Percentiles rank a stretch among this genome's conserved stretches.
These are phyloP conservation scores for Elongisporangium undulatum DNA, from an alignment of 352 stramenopile species.

Conservation along the genomic window DNA sequence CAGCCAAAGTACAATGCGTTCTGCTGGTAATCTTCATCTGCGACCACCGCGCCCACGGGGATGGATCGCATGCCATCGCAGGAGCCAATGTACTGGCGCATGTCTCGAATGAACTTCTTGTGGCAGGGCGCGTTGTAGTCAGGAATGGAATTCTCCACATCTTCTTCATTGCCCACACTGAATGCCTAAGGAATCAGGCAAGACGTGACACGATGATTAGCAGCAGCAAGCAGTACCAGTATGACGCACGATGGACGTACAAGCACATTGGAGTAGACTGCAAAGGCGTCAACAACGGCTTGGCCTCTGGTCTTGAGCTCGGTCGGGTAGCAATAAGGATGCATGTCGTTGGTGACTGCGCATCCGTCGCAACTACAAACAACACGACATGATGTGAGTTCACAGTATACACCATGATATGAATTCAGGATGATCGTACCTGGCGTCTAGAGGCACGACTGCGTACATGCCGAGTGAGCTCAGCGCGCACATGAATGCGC, in stretches of 20 bases:
- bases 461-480: conserved; percentile 71
- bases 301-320: conserved; percentile 64
- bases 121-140: conserved; percentile 75
- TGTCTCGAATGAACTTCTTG: conserved; percentile 89
- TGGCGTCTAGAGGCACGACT: conserved; percentile 51
- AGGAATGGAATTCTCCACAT: conserved; percentile 37
- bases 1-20: conserved; percentile 88
- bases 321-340: conserved; percentile 52
- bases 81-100: conserved; percentile 53
- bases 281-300: conserved; percentile 74
- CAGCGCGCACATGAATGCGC: conserved; percentile 85
- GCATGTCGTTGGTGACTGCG: conserved; percentile 43
- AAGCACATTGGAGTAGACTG: conserved; percentile 83
- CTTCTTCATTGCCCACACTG: conserved; percentile 84
- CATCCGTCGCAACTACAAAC: conserved; percentile 46
- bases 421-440: neutral
- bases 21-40: conserved; percentile 48
- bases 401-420: neutral
- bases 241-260: neutral
- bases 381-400: neutral
- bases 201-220: neutral
- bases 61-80: conserved; percentile 61
- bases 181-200: conserved; percentile 21
- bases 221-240: neutral
- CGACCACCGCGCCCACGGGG: conserved; percentile 70